phyloP scores from a whole-genome alignment of 441 rosid genomes.

The Adansonia rubrostipa region DNA sequence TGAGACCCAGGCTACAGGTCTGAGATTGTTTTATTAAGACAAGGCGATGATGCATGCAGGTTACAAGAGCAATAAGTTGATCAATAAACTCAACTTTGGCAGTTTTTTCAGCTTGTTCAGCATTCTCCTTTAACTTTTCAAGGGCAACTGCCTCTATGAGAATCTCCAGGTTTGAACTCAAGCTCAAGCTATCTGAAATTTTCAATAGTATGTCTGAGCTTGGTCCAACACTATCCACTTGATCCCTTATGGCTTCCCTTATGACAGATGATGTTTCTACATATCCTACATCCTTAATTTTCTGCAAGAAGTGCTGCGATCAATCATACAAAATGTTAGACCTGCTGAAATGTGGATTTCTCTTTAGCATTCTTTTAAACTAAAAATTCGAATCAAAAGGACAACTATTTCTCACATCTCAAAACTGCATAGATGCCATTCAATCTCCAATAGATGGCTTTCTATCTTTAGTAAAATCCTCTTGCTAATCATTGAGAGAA shows the following conservation, averaged over 20 bases:
- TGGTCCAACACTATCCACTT: constrained; percentile 55
- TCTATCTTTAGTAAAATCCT: neutral
- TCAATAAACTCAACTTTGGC: constrained; percentile 66
- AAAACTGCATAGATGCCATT: constrained; percentile 19
- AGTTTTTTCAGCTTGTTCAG: constrained; percentile 61
- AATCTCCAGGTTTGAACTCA: constrained; percentile 87
- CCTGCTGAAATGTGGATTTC: constrained; percentile 20
- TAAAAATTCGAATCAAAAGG: constrained; percentile 21
- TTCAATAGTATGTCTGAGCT: constrained; percentile 63
- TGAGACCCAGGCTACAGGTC: constrained; percentile 51
- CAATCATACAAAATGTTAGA: constrained; percentile 34
- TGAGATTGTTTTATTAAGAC: constrained; percentile 63
- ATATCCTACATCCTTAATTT: constrained; percentile 61
- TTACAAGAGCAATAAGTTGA: constrained; percentile 62
- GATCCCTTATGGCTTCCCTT: constrained; percentile 60
- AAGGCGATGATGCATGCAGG: constrained; percentile 73
- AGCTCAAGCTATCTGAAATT: constrained; percentile 66
- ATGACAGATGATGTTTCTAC: constrained; percentile 56
- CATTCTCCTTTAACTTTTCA: constrained; percentile 34
- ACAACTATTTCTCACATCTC: constrained; percentile 17
- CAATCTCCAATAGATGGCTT: constrained; percentile 18
- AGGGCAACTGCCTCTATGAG: constrained; percentile 91
- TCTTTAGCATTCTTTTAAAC: constrained; percentile 17
- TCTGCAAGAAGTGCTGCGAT: constrained; percentile 66
- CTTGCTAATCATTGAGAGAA: neutral